A percentile compares a stretch with the other conserved stretches of the same genome.
These are phyloP conservation scores for Dipteronia sinensis DNA, from an alignment of 345 rosid genomes.

Conservation along the genomic window DNA sequence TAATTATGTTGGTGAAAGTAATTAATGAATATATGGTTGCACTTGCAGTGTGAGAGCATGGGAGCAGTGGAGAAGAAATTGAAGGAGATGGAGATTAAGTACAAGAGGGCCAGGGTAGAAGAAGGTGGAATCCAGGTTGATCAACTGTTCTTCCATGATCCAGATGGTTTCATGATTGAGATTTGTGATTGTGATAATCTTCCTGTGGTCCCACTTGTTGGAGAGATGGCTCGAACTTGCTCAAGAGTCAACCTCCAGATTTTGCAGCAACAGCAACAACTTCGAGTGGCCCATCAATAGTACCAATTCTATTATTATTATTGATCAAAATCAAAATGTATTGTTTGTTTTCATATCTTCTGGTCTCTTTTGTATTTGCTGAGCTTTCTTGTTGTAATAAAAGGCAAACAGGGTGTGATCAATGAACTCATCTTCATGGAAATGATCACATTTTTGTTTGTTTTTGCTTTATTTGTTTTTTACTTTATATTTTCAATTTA, in stretches of 20 bases:
- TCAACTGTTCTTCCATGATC: constrained; percentile 92
- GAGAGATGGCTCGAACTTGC: constrained; percentile 59
- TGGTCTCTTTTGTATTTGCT: no score
- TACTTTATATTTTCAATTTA: no score
- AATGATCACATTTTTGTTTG: no score
- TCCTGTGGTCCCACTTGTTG: constrained; percentile 69
- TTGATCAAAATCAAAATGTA: neutral
- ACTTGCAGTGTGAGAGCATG: constrained; percentile 77
- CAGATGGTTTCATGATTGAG: constrained; percentile 93
- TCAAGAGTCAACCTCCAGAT: constrained; percentile 44
- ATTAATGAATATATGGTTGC: neutral
- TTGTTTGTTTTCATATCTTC: no score
- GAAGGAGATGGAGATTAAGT: constrained; percentile 58
- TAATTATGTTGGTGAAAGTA: no score
- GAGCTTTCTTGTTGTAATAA: no score
- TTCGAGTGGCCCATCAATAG: constrained; percentile 25
- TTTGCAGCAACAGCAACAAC: constrained; percentile 17
- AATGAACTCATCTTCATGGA: no score
- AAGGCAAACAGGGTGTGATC: no score
- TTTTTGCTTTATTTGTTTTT: no score
- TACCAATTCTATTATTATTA: no score
- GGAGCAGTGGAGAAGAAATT: constrained; percentile 73
- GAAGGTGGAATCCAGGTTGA: constrained; percentile 85
- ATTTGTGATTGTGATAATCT: constrained; percentile 84
- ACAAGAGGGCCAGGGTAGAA: constrained; percentile 64